Evolutionary conservation across 768 basidiomycete genomes (phyloP).

Genomic region (Mycena metata): DNA sequence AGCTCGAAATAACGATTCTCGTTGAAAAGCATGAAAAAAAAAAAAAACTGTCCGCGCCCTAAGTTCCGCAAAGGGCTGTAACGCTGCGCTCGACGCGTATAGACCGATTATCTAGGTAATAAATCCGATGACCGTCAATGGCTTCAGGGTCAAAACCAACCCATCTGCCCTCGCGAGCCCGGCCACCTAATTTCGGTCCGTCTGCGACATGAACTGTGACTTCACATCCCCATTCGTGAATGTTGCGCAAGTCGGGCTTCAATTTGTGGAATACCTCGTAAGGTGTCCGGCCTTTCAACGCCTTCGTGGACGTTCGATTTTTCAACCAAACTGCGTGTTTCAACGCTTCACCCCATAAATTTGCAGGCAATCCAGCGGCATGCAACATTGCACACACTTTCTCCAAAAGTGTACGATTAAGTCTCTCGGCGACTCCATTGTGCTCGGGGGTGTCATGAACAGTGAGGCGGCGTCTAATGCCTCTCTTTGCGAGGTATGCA

Average conservation of each 20-base stretch:
- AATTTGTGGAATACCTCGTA: constrained; percentile 44
- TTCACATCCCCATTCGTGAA: constrained; percentile 51
- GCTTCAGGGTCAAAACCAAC: too few relatives aligned
- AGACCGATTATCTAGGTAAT: too few relatives aligned
- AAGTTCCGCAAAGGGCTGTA: too few relatives aligned
- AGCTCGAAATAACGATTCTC: too few relatives aligned
- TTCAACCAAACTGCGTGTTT: constrained; percentile 52
- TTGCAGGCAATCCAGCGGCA: constrained; percentile 48
- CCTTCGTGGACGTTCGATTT: constrained; percentile 49
- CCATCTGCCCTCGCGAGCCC: too few relatives aligned
- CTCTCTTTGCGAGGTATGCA: constrained; percentile 35
- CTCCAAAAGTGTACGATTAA: constrained; percentile 50
- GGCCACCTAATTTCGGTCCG: neutral
- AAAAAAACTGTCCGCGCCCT: too few relatives aligned
- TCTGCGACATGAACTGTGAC: neutral
- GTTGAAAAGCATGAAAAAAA: too few relatives aligned
- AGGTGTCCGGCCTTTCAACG: constrained; percentile 45
- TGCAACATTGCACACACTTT: constrained; percentile 52
- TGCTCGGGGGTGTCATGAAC: constrained; percentile 47
- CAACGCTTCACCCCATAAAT: constrained; percentile 57
- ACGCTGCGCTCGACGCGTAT: constrained; percentile 39
- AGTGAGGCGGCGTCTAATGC: constrained; percentile 38
- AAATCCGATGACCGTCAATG: too few relatives aligned
- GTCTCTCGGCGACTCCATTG: constrained; percentile 55
- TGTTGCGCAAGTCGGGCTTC: constrained; percentile 47